Conservation (phyloP, 2,329 filamentous ascomycete species). For the Curvularia eragrostidis region DNA sequence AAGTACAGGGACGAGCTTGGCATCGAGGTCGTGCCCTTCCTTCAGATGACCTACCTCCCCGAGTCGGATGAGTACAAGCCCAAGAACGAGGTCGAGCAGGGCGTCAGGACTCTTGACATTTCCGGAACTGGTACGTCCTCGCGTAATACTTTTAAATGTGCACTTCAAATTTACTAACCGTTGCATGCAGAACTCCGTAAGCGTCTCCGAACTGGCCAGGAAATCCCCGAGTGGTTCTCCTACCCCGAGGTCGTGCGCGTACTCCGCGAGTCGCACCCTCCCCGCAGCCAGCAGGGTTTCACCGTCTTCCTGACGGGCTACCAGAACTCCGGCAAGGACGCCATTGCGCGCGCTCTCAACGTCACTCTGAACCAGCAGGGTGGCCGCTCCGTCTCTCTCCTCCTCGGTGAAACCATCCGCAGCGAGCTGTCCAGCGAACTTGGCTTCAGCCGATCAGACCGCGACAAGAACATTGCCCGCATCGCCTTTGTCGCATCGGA, state of each 20-base stretch:
- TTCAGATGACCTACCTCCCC: constrained; percentile 99
- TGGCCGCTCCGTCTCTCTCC: constrained; percentile 89
- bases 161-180: constrained; percentile 4
- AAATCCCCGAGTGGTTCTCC: constrained; percentile 99
- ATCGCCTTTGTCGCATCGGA: constrained; percentile 97
- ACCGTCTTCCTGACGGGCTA: constrained; percentile 98
- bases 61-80: constrained; percentile 97
- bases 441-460: constrained; percentile 91
- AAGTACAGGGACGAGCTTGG: constrained; percentile 96
- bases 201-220: constrained; percentile 86
- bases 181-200: constrained; percentile 74
- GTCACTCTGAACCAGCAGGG: constrained; percentile 98
- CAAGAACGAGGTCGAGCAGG: constrained; percentile 84
- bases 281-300: constrained; percentile 91
- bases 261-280: constrained; percentile 93
- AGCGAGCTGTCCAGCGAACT: constrained; percentile 92
- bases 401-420: constrained; percentile 94
- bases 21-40: constrained; percentile 98
- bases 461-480: constrained; percentile 91
- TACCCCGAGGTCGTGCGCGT: constrained; percentile 98
- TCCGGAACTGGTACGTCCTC: constrained; percentile 55
- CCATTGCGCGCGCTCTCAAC: constrained; percentile 92
- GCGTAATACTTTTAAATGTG: background rate
- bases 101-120: constrained; percentile 73
- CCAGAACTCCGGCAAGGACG: constrained; percentile 96